Percentiles rank a stretch among this genome's conserved stretches.
phyloP scores from a whole-genome alignment of 306 rosid genomes.

The Fagus sylvatica region DNA sequence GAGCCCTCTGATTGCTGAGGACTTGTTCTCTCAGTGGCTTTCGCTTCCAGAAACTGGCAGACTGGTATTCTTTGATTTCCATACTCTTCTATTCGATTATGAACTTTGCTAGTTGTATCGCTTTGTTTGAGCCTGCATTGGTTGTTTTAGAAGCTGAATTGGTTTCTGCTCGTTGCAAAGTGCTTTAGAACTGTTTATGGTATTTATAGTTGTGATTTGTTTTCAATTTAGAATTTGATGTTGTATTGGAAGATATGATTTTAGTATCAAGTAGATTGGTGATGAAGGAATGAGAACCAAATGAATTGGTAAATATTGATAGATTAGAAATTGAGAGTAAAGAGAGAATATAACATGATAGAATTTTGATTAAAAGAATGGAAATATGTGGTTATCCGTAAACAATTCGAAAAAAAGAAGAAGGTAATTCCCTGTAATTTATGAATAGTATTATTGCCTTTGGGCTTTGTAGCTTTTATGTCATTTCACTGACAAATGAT shows the following conservation, averaged over 20 bases:
- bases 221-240: background rate
- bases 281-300: background rate
- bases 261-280: background rate
- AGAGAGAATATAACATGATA: background rate
- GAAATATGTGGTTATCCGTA: background rate
- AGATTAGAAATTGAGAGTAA: background rate
- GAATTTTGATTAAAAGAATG: background rate
- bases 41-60: constrained; percentile 74
- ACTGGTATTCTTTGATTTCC: constrained; percentile 42
- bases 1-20: constrained; percentile 63
- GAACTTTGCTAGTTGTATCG: background rate
- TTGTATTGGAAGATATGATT: background rate
- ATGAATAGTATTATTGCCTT: background rate
- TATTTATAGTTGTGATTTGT: background rate
- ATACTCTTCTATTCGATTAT: background rate
- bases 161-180: background rate
- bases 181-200: background rate
- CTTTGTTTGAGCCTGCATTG: constrained; percentile 1
- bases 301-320: background rate
- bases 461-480: background rate
- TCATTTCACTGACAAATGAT: background rate
- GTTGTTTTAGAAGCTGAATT: constrained; percentile 2
- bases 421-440: background rate
- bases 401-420: background rate
- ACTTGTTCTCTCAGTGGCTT: constrained; percentile 78